Base-by-base conservation (phyloP, 345 rosid genomes). In the Eucalyptus sp. region DNA sequence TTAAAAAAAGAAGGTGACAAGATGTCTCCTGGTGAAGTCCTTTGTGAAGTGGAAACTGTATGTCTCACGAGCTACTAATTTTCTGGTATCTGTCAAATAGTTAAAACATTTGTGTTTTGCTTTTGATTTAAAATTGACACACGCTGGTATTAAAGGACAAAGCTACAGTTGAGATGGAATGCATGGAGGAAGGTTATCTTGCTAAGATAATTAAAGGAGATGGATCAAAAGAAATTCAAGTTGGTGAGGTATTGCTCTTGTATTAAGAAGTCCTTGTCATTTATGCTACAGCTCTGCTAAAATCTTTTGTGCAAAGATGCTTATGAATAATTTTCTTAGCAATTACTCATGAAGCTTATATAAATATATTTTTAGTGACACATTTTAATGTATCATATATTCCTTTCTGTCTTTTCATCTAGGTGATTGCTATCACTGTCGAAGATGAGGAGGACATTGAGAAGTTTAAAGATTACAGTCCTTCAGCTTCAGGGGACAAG, bases 31-130 rank as follows among this genome's bases (percentile, higher is more conserved):
- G 99, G 99, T 91, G 99, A 98, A 94, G 99, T 97, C 37, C 95
- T 97, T 62, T 97, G 99, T 88, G 99, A 97, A 97, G 99, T 98
- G 87, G 99, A 98, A 94, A 98, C 99, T 64, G 99, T 98, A 95
- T 87, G 96, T 66, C 46, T 50, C n/a, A 87, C 54, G 62, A 79
- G 44, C 85, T 81, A 9, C 79, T 90, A 85, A 25, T 76, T 76
- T 56, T 50, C 86, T 60, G 71, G 79, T 44, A n/a, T 86, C 60
- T 90, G 89, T 64, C 86, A 44, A 58, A 29, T 49, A 87, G 81
- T 62, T 83, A 87, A 85, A 5, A 46, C 88, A 29, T 66, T 60
- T 48, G 89, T 87, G 89, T 50, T 87, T 60, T 87, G 52, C 58
- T 44, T 86, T 44, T 62, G 37, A 85, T 89, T 88, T 41, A 37